Evolutionary conservation across 2,329 filamentous ascomycete species (phyloP), one percentile per base, ranked within the genome.

Genomic region (Colletotrichum siamense): DNA sequence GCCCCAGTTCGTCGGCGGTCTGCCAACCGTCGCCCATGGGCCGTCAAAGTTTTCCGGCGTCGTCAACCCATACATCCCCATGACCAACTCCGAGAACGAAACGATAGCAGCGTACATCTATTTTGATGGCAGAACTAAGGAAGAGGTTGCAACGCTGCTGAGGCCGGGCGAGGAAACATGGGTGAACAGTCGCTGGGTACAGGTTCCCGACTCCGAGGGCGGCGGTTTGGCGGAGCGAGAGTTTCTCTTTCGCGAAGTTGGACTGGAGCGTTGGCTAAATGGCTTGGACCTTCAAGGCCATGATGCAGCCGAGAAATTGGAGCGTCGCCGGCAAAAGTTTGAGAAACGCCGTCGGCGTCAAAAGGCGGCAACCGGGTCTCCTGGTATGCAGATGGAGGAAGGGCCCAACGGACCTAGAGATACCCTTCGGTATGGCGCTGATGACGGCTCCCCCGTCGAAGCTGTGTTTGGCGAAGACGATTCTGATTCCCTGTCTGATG

Each of bases 91-190:
- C 36, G 94, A 95, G 73, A 98, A 98, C 85, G 97, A 99, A 87
- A 99, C 97, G 16, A 96, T 99, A 81, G 97, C 97, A 36, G 97
- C 96, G 49, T 99, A 99, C 85, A 99, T 99, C 80, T 99, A 99
- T 87, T 99, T 99, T 82, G 97, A 99, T 85, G 97, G 97, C 22
- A 91, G 97, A 78, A 91, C 92, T 77, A 99, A 99, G 85, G 97
- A 99, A 84, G 97, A 99, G 86, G 98, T 99, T 5, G 97, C 97
- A 69, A 99, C 97, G 15, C 88, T 99, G 73, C 89, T 99, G 69
- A 91, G 97, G 71, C 94, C 96, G 15, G 96, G 97, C 28, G 97
- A 99, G 83, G 97, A 99, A 86, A 99, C 97, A 3, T 99, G 97
- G 97, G 98, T 99, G 28, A 99, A 99, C 82, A 98, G 96, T 72